Percentiles rank a stretch among this genome's conserved stretches.
phyloP scores from a whole-genome alignment of 352 stramenopile species.

The Globisporangium iwayamae region DNA sequence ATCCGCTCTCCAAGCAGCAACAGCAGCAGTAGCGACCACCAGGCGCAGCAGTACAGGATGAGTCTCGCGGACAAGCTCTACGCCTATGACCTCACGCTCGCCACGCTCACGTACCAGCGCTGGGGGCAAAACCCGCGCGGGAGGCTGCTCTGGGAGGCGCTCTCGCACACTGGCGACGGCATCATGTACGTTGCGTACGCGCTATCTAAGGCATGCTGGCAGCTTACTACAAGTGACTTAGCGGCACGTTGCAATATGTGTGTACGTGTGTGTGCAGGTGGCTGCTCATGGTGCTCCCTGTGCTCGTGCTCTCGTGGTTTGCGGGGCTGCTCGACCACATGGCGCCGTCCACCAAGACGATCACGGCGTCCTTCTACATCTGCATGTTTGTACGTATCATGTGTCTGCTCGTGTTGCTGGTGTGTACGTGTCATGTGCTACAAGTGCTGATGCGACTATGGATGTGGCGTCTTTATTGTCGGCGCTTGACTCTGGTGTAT shows the following conservation, averaged over 20 bases:
- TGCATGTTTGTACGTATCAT: conserved; percentile 37
- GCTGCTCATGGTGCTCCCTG: conserved; percentile 52
- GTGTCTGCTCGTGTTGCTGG: too few relatives aligned
- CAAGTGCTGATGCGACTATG: neutral
- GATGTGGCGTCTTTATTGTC: neutral
- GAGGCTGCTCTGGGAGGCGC: conserved; percentile 67
- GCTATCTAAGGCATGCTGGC: too few relatives aligned
- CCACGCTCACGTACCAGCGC: conserved; percentile 63
- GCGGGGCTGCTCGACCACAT: conserved; percentile 25
- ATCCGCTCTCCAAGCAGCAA: neutral
- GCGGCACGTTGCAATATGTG: too few relatives aligned
- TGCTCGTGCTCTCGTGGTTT: conserved; percentile 34
- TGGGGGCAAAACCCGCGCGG: conserved; percentile 43
- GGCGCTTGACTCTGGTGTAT: neutral
- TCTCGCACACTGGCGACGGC: conserved; percentile 80
- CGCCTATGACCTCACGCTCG: conserved; percentile 70
- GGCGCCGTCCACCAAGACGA: conserved; percentile 23
- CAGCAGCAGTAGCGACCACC: neutral
- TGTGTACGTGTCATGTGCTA: neutral
- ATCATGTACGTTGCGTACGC: conserved; percentile 53
- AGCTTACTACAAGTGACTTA: too few relatives aligned
- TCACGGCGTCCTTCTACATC: conserved; percentile 40
- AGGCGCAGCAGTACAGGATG: conserved; percentile 25
- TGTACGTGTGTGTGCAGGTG: conserved; percentile 29
- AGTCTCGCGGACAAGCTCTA: conserved; percentile 57